These are phyloP conservation scores for Linnemannia elongata DNA, from an alignment of 192 early-diverging fungal genomes.

Conservation along the genomic window DNA sequence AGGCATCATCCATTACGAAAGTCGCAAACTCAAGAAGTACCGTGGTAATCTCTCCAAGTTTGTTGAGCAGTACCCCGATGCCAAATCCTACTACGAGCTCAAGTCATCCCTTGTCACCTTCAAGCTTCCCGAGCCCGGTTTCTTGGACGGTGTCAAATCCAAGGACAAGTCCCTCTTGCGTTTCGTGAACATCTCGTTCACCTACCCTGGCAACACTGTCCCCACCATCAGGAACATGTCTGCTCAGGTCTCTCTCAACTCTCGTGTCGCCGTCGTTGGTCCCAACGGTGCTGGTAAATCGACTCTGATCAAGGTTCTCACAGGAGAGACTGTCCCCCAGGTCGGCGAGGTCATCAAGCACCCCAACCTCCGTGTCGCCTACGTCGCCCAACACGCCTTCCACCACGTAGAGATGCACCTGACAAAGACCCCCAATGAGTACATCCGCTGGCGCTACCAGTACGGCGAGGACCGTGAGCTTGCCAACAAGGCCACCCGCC, in stretches of 20 bases:
- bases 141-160: slow-evolving; percentile 76
- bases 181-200: slow-evolving; percentile 74
- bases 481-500: slow-evolving; percentile 75
- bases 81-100: slow-evolving; percentile 80
- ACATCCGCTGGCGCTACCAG: slow-evolving; percentile 84
- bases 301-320: slow-evolving; percentile 72
- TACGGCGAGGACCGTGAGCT: slow-evolving; percentile 80
- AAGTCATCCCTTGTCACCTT: slow-evolving; percentile 70
- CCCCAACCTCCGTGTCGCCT: slow-evolving; percentile 86
- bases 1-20: slow-evolving; percentile 86
- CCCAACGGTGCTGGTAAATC: slow-evolving; percentile 54
- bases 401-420: slow-evolving; percentile 86
- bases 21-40: slow-evolving; percentile 78
- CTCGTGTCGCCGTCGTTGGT: slow-evolving; percentile 83
- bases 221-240: slow-evolving; percentile 69
- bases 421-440: slow-evolving; percentile 57
- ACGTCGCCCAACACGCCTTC: slow-evolving; percentile 91
- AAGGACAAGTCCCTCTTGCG: slow-evolving; percentile 79
- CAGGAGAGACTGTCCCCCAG: slow-evolving; percentile 79
- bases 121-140: slow-evolving; percentile 77
- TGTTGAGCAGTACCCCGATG: slow-evolving; percentile 77
- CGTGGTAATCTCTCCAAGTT: slow-evolving; percentile 81
- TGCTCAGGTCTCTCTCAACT: slow-evolving; percentile 75
- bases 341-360: slow-evolving; percentile 82
- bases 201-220: slow-evolving; percentile 75